These are phyloP conservation scores for Colletotrichum limetticola DNA, from an alignment of 2,329 filamentous ascomycete species.

Conservation along the genomic window DNA sequence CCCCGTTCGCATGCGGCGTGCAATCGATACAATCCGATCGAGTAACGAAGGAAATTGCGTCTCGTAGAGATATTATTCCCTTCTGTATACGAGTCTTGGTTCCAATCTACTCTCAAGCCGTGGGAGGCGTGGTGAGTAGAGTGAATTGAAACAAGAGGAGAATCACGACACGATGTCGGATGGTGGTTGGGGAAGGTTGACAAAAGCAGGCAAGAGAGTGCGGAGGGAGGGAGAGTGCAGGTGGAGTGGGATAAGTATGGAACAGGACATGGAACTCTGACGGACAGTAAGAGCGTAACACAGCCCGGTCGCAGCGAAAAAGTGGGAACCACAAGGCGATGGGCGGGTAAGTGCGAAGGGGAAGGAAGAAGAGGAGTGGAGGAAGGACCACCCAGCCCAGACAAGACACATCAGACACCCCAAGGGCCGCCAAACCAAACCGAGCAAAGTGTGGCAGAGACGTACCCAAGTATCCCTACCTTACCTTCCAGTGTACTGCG, in stretches of 20 bases:
- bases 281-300: constrained; percentile 24
- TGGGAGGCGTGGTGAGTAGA: constrained; percentile 8
- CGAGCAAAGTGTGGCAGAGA: constrained; percentile 8
- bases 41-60: not conserved
- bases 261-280: constrained; percentile 28
- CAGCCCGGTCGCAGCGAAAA: constrained; percentile 27
- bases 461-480: not conserved
- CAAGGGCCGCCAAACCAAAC: not conserved
- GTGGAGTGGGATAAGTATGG: constrained; percentile 36
- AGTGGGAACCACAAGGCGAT: constrained; percentile 26
- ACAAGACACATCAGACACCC: not conserved
- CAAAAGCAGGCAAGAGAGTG: constrained; percentile 18
- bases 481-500: too few species aligned
- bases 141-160: constrained; percentile 23
- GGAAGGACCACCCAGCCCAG: constrained; percentile 8
- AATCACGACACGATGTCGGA: constrained; percentile 31
- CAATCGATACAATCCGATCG: constrained; percentile 8
- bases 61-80: not conserved
- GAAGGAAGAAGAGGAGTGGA: not conserved
- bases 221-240: constrained; percentile 34
- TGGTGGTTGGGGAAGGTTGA: constrained; percentile 24
- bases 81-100: not conserved
- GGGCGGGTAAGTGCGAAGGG: constrained; percentile 22
- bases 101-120: constrained; percentile 23
- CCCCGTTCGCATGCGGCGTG: constrained; percentile 32